Percentiles rank a stretch among this genome's conserved stretches.
These are phyloP conservation scores for Vanrija sp. DNA, from an alignment of 1,284 basidiomycete genomes.

Conservation along the genomic window DNA sequence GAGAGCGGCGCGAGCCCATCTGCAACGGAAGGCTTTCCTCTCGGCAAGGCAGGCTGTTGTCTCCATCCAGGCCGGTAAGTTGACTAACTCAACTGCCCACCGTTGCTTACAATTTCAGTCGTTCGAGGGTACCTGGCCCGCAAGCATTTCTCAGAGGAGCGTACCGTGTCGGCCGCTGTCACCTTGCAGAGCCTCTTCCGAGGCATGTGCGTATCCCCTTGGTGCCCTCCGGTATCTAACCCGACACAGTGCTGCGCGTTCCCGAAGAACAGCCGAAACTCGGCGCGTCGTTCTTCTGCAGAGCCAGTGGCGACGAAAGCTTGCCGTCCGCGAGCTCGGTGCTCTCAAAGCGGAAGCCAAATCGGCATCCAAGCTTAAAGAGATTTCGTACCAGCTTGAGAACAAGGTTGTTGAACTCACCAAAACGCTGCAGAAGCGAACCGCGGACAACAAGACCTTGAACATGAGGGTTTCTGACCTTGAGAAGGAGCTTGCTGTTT, in stretches of 20 bases:
- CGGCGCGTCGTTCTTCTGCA: constrained; percentile 79
- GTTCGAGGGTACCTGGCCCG: constrained; percentile 78
- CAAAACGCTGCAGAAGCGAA: constrained; percentile 88
- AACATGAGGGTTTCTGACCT: constrained; percentile 69
- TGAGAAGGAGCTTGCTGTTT: constrained; percentile 78
- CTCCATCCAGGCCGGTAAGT: constrained; percentile 80
- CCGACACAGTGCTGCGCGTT: constrained; percentile 60
- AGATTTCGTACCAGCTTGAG: constrained; percentile 96
- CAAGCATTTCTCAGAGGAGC: constrained; percentile 60
- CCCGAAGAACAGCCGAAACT: constrained; percentile 63
- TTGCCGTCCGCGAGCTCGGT: constrained; percentile 82
- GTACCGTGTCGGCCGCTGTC: constrained; percentile 65
- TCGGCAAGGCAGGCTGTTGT: constrained; percentile 64
- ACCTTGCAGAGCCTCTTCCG: constrained; percentile 81
- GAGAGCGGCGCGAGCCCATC: constrained; percentile 63
- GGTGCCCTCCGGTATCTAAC: background rate
- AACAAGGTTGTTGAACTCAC: constrained; percentile 99
- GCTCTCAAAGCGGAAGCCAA: constrained; percentile 84
- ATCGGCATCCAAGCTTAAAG: constrained; percentile 97
- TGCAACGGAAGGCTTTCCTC: constrained; percentile 70
- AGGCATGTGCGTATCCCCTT: constrained; percentile 63
- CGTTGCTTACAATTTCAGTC: constrained; percentile 52
- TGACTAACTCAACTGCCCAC: too few relatives aligned
- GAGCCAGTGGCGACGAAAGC: constrained; percentile 82
- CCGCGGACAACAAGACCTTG: constrained; percentile 85